Conservation (phyloP, 108 stramenopile species). For the Cyclostephanos tholiformis region DNA sequence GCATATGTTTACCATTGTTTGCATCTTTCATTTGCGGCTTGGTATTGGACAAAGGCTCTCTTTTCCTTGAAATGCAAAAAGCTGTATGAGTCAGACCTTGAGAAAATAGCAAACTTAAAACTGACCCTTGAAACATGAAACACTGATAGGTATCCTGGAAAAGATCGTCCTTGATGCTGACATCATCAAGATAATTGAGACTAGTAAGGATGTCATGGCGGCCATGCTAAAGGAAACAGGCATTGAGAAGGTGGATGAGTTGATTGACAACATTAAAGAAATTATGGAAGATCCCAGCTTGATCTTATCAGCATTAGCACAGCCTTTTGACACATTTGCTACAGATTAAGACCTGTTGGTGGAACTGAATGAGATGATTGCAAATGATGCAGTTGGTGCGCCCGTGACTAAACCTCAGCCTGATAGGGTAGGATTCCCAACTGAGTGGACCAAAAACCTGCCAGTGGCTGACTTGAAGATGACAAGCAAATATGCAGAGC, state of each 20-base stretch:
- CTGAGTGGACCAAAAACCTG: slow-evolving; percentile 68
- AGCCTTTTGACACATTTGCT: slow-evolving; percentile 81
- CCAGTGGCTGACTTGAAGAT: too few relatives aligned
- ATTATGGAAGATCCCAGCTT: slow-evolving; percentile 92
- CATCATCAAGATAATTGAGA: slow-evolving; percentile 92
- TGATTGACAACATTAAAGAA: slow-evolving; percentile 95
- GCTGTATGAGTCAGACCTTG: slow-evolving; percentile 93
- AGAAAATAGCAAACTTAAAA: slow-evolving; percentile 95
- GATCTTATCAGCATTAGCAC: slow-evolving; percentile 86
- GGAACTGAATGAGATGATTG: slow-evolving; percentile 88
- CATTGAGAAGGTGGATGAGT: slow-evolving; percentile 94
- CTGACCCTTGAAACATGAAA: slow-evolving; percentile 93
- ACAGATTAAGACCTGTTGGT: slow-evolving; percentile 89
- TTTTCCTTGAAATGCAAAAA: slow-evolving; percentile 98
- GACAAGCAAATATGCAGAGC: too few relatives aligned
- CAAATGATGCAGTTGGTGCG: slow-evolving; percentile 77
- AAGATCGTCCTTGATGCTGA: slow-evolving; percentile 92
- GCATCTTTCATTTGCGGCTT: too few relatives aligned
- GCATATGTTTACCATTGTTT: too few relatives aligned
- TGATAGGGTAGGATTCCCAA: slow-evolving; percentile 10
- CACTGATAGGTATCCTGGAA: slow-evolving; percentile 95
- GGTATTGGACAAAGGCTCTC: slow-evolving; percentile 83
- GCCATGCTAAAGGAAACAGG: slow-evolving; percentile 85
- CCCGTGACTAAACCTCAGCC: slow-evolving; percentile 48
- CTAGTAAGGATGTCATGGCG: slow-evolving; percentile 87